A percentile compares a stretch with the other conserved stretches of the same genome.
These are phyloP conservation scores for Galeopsis tetrahit DNA, from an alignment of 257 asterid species.

Conservation along the genomic window DNA sequence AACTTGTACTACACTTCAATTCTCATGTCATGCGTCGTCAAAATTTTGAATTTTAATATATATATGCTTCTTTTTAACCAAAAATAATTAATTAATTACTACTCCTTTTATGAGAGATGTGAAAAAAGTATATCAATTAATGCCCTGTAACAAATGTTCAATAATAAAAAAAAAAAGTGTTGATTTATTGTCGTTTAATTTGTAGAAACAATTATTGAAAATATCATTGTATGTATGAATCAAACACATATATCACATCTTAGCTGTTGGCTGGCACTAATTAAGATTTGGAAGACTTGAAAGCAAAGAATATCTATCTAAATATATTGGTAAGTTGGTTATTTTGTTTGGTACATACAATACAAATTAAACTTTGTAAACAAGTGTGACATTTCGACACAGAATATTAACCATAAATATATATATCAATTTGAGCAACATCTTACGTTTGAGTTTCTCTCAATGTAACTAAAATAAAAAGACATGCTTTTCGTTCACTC, in stretches of 20 bases:
- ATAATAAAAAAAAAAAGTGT: not conserved
- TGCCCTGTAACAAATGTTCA: not conserved
- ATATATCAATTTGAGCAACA: not conserved
- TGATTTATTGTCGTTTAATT: not conserved
- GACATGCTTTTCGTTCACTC: conserved; percentile 34
- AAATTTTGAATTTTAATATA: not conserved
- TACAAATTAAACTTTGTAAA: not conserved
- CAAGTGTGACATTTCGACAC: conserved; percentile 21
- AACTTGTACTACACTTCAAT: conserved; percentile 33
- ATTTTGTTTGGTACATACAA: conserved; percentile 22
- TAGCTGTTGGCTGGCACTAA: conserved; percentile 35
- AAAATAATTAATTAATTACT: too few relatives aligned
- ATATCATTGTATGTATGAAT: not conserved
- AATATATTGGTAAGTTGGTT: conserved; percentile 17
- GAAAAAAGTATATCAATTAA: not conserved
- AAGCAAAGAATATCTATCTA: conserved; percentile 40
- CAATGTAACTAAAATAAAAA: not conserved
- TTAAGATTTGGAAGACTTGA: conserved; percentile 42
- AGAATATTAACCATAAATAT: too few relatives aligned
- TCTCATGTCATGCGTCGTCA: conserved; percentile 15
- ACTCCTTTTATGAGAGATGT: not conserved
- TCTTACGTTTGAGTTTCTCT: not conserved
- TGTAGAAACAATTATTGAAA: not conserved
- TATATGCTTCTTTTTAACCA: not conserved
- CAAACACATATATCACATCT: conserved; percentile 28